Percentiles rank a stretch among this genome's conserved stretches.
Evolutionary conservation across 257 asterid species (phyloP).

Genomic region (Solanum etuberosum): DNA sequence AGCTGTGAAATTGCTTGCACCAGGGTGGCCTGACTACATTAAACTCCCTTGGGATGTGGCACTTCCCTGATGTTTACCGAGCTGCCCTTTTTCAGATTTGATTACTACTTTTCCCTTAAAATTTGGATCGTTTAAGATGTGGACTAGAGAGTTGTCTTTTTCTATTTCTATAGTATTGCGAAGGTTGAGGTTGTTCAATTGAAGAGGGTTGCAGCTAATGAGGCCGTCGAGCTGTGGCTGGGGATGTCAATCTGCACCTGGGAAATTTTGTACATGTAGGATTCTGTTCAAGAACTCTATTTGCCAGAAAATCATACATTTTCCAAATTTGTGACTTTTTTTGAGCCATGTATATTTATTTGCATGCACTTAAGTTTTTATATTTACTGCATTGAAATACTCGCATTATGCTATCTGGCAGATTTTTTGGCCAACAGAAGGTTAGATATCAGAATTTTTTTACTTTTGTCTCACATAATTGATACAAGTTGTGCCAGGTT

Average conservation of each 20-base stretch:
- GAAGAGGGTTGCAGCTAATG: neutral
- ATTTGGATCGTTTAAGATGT: neutral
- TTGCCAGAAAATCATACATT: neutral
- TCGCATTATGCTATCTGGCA: neutral
- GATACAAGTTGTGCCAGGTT: neutral
- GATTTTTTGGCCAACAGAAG: neutral
- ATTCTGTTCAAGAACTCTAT: neutral
- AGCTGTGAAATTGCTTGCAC: neutral
- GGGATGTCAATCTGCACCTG: neutral
- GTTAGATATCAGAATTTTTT: neutral
- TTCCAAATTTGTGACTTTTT: too few relatives aligned
- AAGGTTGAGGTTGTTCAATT: neutral
- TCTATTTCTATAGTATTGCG: neutral
- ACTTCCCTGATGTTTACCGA: neutral
- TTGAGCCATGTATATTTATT: neutral
- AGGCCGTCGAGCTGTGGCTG: neutral
- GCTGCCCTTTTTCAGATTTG: neutral
- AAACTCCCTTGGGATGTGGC: neutral
- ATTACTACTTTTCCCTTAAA: neutral
- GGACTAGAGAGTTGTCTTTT: neutral
- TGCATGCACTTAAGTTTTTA: neutral
- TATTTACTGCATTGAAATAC: neutral
- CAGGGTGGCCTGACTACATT: neutral
- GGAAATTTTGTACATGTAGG: neutral
- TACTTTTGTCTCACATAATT: neutral